Base-by-base conservation (phyloP, 139 green algal genomes). In the Chlorella sp. region DNA sequence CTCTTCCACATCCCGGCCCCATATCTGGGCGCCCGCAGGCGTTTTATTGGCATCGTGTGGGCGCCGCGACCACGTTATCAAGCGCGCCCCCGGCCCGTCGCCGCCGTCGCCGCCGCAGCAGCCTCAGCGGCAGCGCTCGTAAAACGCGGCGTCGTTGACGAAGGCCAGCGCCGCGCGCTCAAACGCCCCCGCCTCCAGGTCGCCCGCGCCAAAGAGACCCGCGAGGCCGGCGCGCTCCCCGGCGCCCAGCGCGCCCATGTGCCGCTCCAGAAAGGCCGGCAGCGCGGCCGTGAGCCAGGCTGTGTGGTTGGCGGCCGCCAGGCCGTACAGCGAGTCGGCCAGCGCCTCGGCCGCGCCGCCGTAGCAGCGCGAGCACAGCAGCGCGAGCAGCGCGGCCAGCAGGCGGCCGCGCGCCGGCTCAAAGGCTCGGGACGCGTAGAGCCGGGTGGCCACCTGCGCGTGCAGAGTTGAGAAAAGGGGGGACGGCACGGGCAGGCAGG, bases 331-430 rank as follows among this genome's bases (percentile, higher is more conserved):
- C 1, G 64, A 65, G 69, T 82, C 76, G 8, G 27, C 50, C 60
- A 82, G 23, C 12, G 60, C 69, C 0, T 82, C 41, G 48, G 77
- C 66, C 0, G 76, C 76, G 2, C 23, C 40, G 23, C n/a, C 48
- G 67, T 75, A 82, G n/a, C 77, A 53, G 38, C 76, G 38, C 38
- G 21, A 42, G 8, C 71, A 36, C 76, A 82, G 76, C 76, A 82
- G 51, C 29, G n/a, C 36, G 35, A 82, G 60, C 53, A 82, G 59
- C 38, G 45, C 48, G 12, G 31, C 76, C n/a, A 51, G 41, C 69
- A 77, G 45, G 8, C 48, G 45, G 40, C 35, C 76, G 7, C 69
- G 29, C 17, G 51, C 67, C 5, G 40, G 40, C 38, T 67, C n/a
- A 56, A 82, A 82, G 23, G 56, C n/a, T 8, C 66, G 51, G 19